These are phyloP conservation scores for Cicer chorassanicum DNA, from an alignment of 306 rosid species.

Conservation along the genomic window DNA sequence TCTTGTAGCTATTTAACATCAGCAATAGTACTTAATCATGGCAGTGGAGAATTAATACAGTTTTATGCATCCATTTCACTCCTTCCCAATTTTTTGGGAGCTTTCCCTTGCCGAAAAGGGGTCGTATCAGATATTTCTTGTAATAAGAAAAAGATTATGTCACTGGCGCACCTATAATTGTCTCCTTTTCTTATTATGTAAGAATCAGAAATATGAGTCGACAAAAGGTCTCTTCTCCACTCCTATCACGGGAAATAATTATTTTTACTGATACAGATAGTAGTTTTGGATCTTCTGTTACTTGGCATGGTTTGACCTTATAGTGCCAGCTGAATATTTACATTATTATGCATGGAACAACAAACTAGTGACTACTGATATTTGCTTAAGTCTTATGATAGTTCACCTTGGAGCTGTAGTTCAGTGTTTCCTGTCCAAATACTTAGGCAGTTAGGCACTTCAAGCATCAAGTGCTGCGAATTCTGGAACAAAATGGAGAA, in stretches of 20 bases:
- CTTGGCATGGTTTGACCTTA: neutral
- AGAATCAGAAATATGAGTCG: constrained; percentile 14
- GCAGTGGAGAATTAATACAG: neutral
- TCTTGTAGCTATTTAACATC: neutral
- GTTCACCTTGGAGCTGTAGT: neutral
- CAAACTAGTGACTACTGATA: neutral
- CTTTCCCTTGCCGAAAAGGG: neutral
- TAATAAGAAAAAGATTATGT: constrained; percentile 14
- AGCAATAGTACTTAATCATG: no score
- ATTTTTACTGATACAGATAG: neutral
- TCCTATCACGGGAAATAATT: neutral
- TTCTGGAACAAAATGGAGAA: constrained; percentile 13
- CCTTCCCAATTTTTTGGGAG: neutral
- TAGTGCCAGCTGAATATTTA: constrained; percentile 23
- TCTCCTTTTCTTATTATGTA: constrained; percentile 15
- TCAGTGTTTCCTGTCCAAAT: constrained; percentile 1
- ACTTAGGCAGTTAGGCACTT: neutral
- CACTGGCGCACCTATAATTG: neutral
- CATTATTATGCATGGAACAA: neutral
- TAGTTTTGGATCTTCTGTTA: no score
- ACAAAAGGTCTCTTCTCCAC: constrained; percentile 2
- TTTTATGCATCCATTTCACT: neutral
- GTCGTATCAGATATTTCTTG: neutral
- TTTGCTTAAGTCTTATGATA: neutral
- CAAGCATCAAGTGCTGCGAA: neutral